A percentile compares a stretch with the other conserved stretches of the same genome.
Conservation (phyloP, 1,139 yeast genomes). For the Candida tunisiensis region DNA sequence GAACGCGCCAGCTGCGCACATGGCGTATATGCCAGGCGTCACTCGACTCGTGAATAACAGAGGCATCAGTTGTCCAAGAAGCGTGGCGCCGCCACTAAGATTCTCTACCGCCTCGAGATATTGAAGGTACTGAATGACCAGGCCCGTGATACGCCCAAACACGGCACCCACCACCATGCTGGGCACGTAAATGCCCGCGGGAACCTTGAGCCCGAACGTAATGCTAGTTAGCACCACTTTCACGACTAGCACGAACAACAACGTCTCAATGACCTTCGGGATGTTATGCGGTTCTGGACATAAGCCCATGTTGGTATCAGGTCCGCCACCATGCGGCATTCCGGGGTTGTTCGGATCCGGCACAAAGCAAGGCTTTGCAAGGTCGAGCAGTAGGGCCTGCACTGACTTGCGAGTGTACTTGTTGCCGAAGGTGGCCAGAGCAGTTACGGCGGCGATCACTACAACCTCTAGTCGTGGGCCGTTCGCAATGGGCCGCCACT, state of each 20-base stretch:
- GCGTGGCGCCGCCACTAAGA: no score
- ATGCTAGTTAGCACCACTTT: constrained; percentile 59
- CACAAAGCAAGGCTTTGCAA: constrained; percentile 33
- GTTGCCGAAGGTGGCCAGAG: constrained; percentile 68
- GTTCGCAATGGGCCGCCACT: constrained; percentile 37
- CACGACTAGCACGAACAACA: constrained; percentile 54
- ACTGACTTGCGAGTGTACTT: constrained; percentile 44
- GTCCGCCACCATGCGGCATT: no score
- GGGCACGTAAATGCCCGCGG: constrained; percentile 94
- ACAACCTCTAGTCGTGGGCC: constrained; percentile 57
- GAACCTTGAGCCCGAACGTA: constrained; percentile 84
- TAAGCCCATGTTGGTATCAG: constrained; percentile 11
- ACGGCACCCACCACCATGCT: constrained; percentile 96
- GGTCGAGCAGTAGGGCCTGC: constrained; percentile 33
- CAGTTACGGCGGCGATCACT: constrained; percentile 49
- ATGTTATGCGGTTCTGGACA: constrained; percentile 26
- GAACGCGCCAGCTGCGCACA: constrained; percentile 93
- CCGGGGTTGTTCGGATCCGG: no score
- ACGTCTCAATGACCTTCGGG: constrained; percentile 21
- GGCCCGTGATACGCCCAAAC: constrained; percentile 75
- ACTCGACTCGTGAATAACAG: constrained; percentile 51
- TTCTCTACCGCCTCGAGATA: constrained; percentile 21
- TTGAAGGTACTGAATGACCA: constrained; percentile 43
- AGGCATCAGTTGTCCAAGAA: constrained; percentile 43
- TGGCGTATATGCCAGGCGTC: constrained; percentile 91